Conservation (phyloP, 139 green algal species). For the Chlorella sorokiniana region DNA sequence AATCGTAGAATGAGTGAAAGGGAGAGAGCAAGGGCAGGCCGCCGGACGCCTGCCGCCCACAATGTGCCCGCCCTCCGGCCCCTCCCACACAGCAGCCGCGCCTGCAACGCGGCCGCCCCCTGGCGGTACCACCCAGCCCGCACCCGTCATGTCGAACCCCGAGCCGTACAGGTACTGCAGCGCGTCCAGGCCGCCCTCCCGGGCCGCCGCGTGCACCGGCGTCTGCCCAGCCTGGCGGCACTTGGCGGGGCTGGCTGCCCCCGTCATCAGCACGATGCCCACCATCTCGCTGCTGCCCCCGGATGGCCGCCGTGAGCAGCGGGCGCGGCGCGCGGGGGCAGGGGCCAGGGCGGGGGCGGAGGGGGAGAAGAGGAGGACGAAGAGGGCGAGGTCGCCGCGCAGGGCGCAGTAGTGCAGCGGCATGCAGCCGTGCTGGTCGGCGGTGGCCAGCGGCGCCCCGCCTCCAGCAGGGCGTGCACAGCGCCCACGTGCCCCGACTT, state of each 20-base stretch:
- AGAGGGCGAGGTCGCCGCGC: conserved; percentile 36
- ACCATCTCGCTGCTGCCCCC: conserved; percentile 36
- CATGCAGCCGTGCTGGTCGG: conserved; percentile 12
- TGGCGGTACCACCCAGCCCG: not conserved
- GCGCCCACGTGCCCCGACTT: conserved; percentile 35
- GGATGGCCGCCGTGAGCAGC: conserved; percentile 35
- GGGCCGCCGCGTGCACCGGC: conserved; percentile 37
- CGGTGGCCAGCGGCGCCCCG: not conserved
- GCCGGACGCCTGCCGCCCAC: not conserved
- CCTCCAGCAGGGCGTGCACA: conserved; percentile 36
- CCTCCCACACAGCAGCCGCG: no score
- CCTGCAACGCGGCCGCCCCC: no score
- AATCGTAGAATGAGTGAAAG: not conserved
- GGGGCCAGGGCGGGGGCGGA: conserved; percentile 12
- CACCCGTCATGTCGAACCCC: conserved; percentile 29
- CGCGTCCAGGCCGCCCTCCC: conserved; percentile 28
- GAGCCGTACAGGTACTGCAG: conserved; percentile 30
- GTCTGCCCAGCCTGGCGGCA: conserved; percentile 23
- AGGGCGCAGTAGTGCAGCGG: conserved; percentile 37
- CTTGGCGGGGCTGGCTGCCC: not conserved
- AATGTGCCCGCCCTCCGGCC: no score
- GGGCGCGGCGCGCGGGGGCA: not conserved
- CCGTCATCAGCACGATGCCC: conserved; percentile 33
- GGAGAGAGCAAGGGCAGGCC: not conserved
- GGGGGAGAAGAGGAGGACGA: conserved; percentile 32